phyloP scores from a whole-genome alignment of 1,284 basidiomycete genomes.

The Pulchroboletus neoregius region DNA sequence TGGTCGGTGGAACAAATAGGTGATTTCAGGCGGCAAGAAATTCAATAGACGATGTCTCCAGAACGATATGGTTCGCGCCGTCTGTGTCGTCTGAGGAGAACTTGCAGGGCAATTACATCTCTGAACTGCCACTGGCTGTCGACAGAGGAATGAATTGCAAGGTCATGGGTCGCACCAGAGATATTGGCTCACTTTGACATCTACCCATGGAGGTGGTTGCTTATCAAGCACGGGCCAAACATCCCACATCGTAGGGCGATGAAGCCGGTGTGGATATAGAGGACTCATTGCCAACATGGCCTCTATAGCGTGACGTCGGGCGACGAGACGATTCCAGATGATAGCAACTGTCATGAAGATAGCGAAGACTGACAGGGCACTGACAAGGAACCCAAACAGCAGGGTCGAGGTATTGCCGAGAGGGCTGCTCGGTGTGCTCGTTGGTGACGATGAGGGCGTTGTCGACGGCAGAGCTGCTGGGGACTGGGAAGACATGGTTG shows the following conservation, averaged over 20 bases:
- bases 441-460: slow-evolving; percentile 2
- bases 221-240: slow-evolving; percentile 11
- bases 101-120: not conserved
- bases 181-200: slow-evolving; percentile 21
- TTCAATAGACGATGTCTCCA: slow-evolving; percentile 22
- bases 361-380: slow-evolving; percentile 29
- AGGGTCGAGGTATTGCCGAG: slow-evolving; percentile 23
- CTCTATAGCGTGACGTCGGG: slow-evolving; percentile 28
- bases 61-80: slow-evolving; percentile 8
- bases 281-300: slow-evolving; percentile 10
- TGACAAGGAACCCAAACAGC: slow-evolving; percentile 33
- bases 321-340: slow-evolving; percentile 33
- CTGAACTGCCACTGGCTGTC: slow-evolving; percentile 28
- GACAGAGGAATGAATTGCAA: slow-evolving; percentile 1
- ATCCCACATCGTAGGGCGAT: slow-evolving; percentile 27
- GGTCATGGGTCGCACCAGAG: not conserved
- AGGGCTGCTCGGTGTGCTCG: not conserved
- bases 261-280: not conserved
- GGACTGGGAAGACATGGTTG: slow-evolving; percentile 25
- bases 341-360: slow-evolving; percentile 32
- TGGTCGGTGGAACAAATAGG: slow-evolving; percentile 28
- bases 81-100: not conserved
- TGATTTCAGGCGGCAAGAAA: slow-evolving; percentile 25
- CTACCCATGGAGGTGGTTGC: slow-evolving; percentile 14
- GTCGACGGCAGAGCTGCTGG: not conserved